Conservation (phyloP, 192 early-diverging fungal genomes). For the Obelidium mucronatum region DNA sequence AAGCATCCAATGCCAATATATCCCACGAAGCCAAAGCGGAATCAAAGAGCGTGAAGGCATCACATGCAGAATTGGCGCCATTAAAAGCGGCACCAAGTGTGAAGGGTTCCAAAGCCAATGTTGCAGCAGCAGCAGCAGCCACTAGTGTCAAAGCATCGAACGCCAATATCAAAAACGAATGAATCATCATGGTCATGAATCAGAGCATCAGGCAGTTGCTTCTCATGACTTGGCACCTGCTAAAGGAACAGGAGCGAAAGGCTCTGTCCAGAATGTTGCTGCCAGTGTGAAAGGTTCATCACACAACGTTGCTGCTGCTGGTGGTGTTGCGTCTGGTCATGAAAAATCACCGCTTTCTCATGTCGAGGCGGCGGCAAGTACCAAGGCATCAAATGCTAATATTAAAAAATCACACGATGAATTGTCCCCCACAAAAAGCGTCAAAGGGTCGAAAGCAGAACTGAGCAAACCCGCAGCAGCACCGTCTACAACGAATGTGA, state of each 20-base stretch:
- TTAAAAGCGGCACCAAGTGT: background rate
- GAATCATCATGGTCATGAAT: background rate
- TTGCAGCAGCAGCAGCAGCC: too few relatives aligned
- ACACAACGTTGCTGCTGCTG: conserved; percentile 1
- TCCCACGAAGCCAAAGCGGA: background rate
- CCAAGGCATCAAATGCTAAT: conserved; percentile 17
- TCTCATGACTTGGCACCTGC: background rate
- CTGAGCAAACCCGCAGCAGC: too few relatives aligned
- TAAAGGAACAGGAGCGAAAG: background rate
- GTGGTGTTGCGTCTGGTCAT: background rate
- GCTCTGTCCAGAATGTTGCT: background rate
- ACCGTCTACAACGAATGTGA: background rate
- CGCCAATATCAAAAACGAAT: conserved; percentile 4
- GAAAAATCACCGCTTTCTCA: too few relatives aligned
- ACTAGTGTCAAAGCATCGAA: conserved; percentile 3
- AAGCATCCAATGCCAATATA: background rate
- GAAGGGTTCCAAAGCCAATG: conserved; percentile 22
- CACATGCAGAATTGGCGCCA: background rate
- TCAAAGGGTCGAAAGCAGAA: too few relatives aligned
- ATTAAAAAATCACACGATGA: background rate
- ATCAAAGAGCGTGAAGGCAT: background rate
- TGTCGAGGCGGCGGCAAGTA: background rate
- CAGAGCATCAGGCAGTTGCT: background rate
- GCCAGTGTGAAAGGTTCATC: conserved; percentile 13
- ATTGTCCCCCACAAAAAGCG: background rate